phyloP scores from a whole-genome alignment of 164 flowering plant species.

The Cinnamomum micranthum region DNA sequence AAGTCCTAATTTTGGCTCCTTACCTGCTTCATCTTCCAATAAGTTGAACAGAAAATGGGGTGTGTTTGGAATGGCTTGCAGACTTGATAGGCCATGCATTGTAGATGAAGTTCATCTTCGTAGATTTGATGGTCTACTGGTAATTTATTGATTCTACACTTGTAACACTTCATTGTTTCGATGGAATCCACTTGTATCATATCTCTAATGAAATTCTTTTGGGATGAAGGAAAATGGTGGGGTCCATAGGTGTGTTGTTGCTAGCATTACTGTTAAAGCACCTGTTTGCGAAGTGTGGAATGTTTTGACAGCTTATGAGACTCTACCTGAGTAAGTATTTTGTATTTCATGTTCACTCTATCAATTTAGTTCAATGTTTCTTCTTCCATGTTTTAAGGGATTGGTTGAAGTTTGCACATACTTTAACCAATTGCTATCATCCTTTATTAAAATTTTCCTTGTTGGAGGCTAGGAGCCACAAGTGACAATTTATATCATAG shows the following conservation, averaged over 20 bases:
- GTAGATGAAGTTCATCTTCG: constrained; percentile 98
- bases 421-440: too few relatives aligned
- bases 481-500: too few relatives aligned
- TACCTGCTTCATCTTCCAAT: constrained; percentile 30
- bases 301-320: constrained; percentile 83
- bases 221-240: constrained; percentile 91
- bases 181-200: constrained; percentile 10
- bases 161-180: constrained; percentile 14
- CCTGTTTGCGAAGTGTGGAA: constrained; percentile 94
- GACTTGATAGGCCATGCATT: constrained; percentile 68
- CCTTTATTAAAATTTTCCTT: too few relatives aligned
- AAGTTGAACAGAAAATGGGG: constrained; percentile 71
- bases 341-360: not conserved
- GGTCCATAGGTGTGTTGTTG: constrained; percentile 90
- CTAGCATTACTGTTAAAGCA: constrained; percentile 93
- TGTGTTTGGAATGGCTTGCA: constrained; percentile 69
- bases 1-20: constrained; percentile 34
- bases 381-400: not conserved
- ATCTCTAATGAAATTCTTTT: constrained; percentile 27
- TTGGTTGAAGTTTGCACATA: too few relatives aligned
- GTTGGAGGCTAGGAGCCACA: too few relatives aligned
- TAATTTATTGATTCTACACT: constrained; percentile 34
- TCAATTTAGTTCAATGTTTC: not conserved
- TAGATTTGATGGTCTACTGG: constrained; percentile 92
- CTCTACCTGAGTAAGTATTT: constrained; percentile 84